Conservation (phyloP, 2,329 filamentous ascomycete genomes). For the Pseudogymnoascus sp. region DNA sequence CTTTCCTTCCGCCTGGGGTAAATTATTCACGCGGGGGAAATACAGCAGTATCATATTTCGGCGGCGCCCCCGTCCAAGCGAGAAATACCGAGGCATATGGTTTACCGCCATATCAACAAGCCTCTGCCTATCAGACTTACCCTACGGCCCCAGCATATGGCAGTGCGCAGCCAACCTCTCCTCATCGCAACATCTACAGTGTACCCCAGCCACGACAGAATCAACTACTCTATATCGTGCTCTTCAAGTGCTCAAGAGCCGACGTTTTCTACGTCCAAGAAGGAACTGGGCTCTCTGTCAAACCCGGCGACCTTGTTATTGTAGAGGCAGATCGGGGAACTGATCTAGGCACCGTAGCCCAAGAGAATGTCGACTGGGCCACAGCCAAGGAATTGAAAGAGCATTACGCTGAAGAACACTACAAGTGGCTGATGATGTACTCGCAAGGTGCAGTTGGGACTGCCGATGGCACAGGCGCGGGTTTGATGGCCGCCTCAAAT, state of each 20-base stretch:
- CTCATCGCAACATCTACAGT: constrained; percentile 54
- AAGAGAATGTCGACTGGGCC: constrained; percentile 80
- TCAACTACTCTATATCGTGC: constrained; percentile 76
- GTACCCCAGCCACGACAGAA: constrained; percentile 55
- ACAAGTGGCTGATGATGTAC: constrained; percentile 99
- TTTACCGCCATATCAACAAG: constrained; percentile 18
- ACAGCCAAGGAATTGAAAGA: constrained; percentile 84
- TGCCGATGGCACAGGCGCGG: constrained; percentile 52
- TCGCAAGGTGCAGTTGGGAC: constrained; percentile 65
- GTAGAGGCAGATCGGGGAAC: constrained; percentile 95
- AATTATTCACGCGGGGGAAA: constrained; percentile 18
- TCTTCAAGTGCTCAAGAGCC: constrained; percentile 92
- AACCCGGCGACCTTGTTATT: constrained; percentile 88
- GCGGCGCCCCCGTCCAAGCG: constrained; percentile 20
- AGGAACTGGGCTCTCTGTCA: constrained; percentile 84
- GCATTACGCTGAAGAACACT: constrained; percentile 89
- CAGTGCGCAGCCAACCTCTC: constrained; percentile 44
- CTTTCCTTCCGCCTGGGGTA: neutral
- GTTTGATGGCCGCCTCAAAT: constrained; percentile 55
- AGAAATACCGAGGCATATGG: constrained; percentile 21
- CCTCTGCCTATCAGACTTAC: constrained; percentile 17
- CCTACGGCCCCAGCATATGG: constrained; percentile 20
- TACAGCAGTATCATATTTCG: constrained; percentile 28
- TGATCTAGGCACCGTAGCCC: constrained; percentile 86
- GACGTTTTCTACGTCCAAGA: constrained; percentile 98